Percentiles rank a stretch among this genome's conserved stretches.
These are phyloP conservation scores for Saturnispora diversa DNA, from an alignment of 805 yeast species.

Conservation along the genomic window DNA sequence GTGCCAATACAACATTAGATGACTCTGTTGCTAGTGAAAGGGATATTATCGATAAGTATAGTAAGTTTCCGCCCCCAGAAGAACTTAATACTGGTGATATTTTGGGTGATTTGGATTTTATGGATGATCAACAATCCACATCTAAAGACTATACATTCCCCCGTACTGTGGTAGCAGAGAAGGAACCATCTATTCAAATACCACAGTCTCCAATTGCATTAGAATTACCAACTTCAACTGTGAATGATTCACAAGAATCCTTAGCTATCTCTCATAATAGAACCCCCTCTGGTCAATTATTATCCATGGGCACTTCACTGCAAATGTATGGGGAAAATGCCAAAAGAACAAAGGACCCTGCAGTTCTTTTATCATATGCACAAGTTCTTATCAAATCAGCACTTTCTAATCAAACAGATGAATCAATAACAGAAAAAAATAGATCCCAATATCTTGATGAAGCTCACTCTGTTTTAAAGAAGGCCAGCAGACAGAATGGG, in stretches of 20 bases:
- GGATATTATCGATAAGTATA: constrained; percentile 8
- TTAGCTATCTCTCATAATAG: too few relatives aligned
- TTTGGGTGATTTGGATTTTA: constrained; percentile 1
- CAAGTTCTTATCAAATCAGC: constrained; percentile 52
- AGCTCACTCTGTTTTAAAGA: constrained; percentile 52
- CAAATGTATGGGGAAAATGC: constrained; percentile 85
- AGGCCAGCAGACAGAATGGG: constrained; percentile 29
- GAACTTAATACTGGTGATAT: constrained; percentile 1
- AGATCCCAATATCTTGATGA: constrained; percentile 63
- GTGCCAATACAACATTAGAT: constrained; percentile 1
- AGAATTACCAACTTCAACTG: constrained; percentile 1
- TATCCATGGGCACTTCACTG: constrained; percentile 49
- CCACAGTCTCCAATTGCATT: neutral
- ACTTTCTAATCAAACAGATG: constrained; percentile 11
- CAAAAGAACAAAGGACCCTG: constrained; percentile 75
- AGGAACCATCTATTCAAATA: neutral
- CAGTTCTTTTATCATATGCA: constrained; percentile 82
- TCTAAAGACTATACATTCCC: neutral
- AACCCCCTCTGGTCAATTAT: constrained; percentile 25
- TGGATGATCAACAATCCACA: neutral
- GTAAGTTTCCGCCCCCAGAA: neutral
- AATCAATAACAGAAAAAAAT: constrained; percentile 24
- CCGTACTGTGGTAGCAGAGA: neutral
- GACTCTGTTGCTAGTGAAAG: constrained; percentile 4
- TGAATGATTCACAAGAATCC: too few relatives aligned